These are phyloP conservation scores for Erysiphe neolycopersici DNA, from an alignment of 2,329 filamentous ascomycete species.

Conservation along the genomic window DNA sequence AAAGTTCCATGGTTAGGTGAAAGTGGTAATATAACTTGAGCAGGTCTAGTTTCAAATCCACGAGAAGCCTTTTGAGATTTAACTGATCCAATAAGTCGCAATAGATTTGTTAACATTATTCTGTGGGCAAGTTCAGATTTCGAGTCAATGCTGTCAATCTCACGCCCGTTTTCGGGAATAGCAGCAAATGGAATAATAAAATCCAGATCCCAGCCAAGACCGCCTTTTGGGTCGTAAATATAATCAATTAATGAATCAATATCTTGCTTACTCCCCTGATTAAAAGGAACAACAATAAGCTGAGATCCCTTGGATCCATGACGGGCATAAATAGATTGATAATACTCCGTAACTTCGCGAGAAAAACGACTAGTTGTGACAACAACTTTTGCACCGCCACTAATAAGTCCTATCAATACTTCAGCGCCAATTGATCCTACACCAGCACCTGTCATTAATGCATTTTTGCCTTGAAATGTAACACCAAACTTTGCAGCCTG, in stretches of 20 bases:
- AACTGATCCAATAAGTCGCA: conserved; percentile 70
- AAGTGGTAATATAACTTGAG: conserved; percentile 82
- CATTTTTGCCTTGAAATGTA: conserved; percentile 83
- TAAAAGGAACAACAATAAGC: conserved; percentile 95
- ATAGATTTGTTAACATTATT: conserved; percentile 94
- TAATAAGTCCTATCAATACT: conserved; percentile 84
- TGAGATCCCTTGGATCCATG: conserved; percentile 86
- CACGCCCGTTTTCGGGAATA: conserved; percentile 89
- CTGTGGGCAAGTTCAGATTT: conserved; percentile 94
- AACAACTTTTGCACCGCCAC: conserved; percentile 84
- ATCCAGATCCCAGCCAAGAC: conserved; percentile 94
- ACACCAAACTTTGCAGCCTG: conserved; percentile 68
- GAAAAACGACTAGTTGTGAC: conserved; percentile 96
- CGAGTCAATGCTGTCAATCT: conserved; percentile 90
- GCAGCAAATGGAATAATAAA: conserved; percentile 90
- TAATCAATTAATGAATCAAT: conserved; percentile 84
- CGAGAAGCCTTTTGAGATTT: conserved; percentile 73
- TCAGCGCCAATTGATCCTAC: conserved; percentile 95
- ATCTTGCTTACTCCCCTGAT: conserved; percentile 95
- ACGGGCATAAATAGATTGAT: conserved; percentile 93
- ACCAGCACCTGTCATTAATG: conserved; percentile 92
- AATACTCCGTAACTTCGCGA: conserved; percentile 93
- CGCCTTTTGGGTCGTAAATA: conserved; percentile 89
- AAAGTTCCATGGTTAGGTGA: conserved; percentile 98
- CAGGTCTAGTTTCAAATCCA: conserved; percentile 82